Percentiles rank a stretch among this genome's conserved stretches.
Conservation (phyloP, 2,329 filamentous ascomycete species). For the Cercospora zeae-maydis region DNA sequence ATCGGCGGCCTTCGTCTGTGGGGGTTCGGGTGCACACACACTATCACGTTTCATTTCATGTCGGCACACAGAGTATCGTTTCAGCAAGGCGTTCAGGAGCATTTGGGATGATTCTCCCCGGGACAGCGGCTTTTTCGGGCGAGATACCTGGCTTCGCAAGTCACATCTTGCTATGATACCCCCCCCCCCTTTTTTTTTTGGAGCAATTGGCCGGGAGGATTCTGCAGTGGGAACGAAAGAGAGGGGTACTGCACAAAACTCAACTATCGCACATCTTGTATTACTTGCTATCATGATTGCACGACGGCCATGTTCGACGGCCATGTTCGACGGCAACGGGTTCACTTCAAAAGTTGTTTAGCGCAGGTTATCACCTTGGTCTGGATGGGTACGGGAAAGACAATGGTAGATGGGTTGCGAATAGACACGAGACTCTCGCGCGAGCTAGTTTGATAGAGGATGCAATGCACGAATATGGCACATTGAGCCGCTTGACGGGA, state of each 20-base stretch:
- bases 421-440: background rate
- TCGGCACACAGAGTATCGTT: constrained; percentile 22
- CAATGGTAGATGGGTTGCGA: background rate
- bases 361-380: background rate
- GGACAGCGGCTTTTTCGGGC: constrained; percentile 18
- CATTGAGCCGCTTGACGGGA: background rate
- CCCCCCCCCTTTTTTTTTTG: constrained; percentile 12
- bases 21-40: background rate
- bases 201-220: background rate
- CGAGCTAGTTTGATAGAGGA: background rate
- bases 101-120: constrained; percentile 31
- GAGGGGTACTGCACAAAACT: background rate
- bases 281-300: background rate
- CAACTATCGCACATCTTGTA: background rate
- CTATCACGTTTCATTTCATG: constrained; percentile 14
- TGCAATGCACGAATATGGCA: background rate
- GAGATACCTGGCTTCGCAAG: constrained; percentile 32
- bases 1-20: background rate
- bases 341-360: constrained; percentile 2
- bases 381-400: background rate
- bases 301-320: constrained; percentile 7
- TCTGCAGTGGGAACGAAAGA: background rate
- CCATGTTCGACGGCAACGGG: constrained; percentile 4
- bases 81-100: constrained; percentile 33
- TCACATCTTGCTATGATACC: constrained; percentile 26